Base-by-base conservation (phyloP, 495 filamentous ascomycete genomes). In the Trichoderma parareesei region DNA sequence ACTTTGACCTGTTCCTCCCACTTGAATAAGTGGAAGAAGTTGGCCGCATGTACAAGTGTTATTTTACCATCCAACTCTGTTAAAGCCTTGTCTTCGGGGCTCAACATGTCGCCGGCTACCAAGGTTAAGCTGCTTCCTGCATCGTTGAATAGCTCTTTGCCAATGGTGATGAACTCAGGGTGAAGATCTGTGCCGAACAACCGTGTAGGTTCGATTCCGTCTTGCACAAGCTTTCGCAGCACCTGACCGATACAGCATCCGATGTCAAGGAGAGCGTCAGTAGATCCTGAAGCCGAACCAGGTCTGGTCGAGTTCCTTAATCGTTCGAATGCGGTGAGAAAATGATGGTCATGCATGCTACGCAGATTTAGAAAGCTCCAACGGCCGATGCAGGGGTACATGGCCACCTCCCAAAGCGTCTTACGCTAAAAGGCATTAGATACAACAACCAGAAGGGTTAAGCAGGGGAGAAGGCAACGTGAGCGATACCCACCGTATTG, bases 21-120 rank as follows among this genome's bases (percentile, higher is more conserved):
- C 18, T 66, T 67, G 62, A 83, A 89, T n/a, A 85, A 75, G 63
- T 87, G 84, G 57, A 89, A 76, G 67, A 88, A 81, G 0, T 77
- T 78, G 7, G 69, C 70, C 0, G 79, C 72, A 67, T 82, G 77
- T 44, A 86, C 65, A 42, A 87, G 78, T 41, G 86, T 79, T 1
- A 87, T 66, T 18, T 77, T 69, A 14, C 76, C 74, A 3, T 70
- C 61, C 14, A 85, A 71, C 0, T 67, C 53, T 27, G 65, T 67
- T 16, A 81, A 37, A 60, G 67, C 43, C 9, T 75, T 75, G 10
- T 72, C 64, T 1, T 60, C 53, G 5, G 68, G 63, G 38, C 83
- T 78, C 55, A 88, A 80, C 8, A 88, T 70, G 65, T 87, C 78
- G 4, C 62, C 71, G 7, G 68, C 69, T 4, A 86, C 69, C 64